Evolutionary conservation across 2,329 filamentous ascomycete species (phyloP), one percentile per base, ranked within the genome.

Genomic region (Clonostachys rhizophaga): DNA sequence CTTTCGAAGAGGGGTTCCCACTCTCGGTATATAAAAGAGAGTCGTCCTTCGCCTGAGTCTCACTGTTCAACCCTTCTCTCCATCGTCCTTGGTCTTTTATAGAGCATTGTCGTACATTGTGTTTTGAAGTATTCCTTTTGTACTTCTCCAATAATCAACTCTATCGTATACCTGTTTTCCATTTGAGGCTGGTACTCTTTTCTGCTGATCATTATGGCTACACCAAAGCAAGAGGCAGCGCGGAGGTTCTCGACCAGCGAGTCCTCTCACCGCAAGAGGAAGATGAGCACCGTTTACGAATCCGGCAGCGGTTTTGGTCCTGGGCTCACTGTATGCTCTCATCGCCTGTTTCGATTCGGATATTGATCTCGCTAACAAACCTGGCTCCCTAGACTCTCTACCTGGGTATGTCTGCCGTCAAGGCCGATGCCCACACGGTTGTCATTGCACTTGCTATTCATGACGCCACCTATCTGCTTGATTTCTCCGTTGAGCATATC

Each of bases 381-480:
- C 11, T n/a, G 36, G 17, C 36, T 13, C 18, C 14, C 6, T 18
- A 82, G 78, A 75, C 75, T 6, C 71, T 86, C 43, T 88, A 78
- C 54, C 63, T 82, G 40, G 84, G 84, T 47, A 77, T 87, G 34
- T 81, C 84, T 5, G 78, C 78, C 39, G 68, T 76, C 43, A 68
- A 75, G 43, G 63, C 69, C 2, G 69, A 78, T 34, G 69, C 78
- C 48, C 68, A 71, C 45, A 74, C 74, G 2, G 71, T 81, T 11
- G 75, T 78, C 6, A 72, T 89, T 20, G 83, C 84, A 13, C 70
- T 91, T 43, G 86, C 85, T 5, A 77, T 87, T 51, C 86, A 89
- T 52, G 87, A 91, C 59, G 81, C 81, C 6, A 84, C 84, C 5
- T 91, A 91, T 59, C 79, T 87, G 18, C 72, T 89, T 41, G 87